Percentiles rank a stretch among this genome's conserved stretches.
Conservation (phyloP, 768 basidiomycete species). For the Tremella yokohamensis region DNA sequence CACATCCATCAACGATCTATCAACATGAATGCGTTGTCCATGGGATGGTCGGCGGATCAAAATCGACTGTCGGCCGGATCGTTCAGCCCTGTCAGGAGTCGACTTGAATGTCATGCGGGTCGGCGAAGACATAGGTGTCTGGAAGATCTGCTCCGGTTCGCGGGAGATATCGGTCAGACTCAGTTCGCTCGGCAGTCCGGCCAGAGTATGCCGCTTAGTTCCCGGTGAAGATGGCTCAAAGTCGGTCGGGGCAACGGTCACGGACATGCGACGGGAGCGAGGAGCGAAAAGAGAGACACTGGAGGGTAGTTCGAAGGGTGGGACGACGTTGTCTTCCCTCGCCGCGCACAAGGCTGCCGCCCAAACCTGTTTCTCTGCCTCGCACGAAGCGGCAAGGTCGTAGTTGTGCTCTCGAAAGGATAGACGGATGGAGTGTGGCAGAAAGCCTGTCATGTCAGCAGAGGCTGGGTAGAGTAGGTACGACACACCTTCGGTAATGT, state of each 20-base stretch:
- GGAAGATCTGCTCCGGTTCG: neutral
- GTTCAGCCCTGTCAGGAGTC: slow-evolving; percentile 12
- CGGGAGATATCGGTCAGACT: neutral
- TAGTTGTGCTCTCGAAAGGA: slow-evolving; percentile 67
- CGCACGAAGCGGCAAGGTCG: slow-evolving; percentile 81
- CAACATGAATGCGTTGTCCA: slow-evolving; percentile 50
- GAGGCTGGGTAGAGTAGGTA: neutral
- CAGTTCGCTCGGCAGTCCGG: slow-evolving; percentile 14
- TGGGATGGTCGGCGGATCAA: slow-evolving; percentile 38
- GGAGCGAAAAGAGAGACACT: slow-evolving; percentile 42
- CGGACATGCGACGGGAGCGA: slow-evolving; percentile 36
- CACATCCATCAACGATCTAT: slow-evolving; percentile 74
- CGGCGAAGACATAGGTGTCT: slow-evolving; percentile 17
- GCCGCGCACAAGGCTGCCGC: slow-evolving; percentile 59
- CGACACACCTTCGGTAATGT: slow-evolving; percentile 68
- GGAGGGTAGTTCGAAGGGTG: slow-evolving; percentile 49
- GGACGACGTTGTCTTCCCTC: slow-evolving; percentile 59
- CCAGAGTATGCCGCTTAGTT: slow-evolving; percentile 31
- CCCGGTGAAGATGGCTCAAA: neutral
- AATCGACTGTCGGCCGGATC: slow-evolving; percentile 21
- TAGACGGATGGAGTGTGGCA: slow-evolving; percentile 78
- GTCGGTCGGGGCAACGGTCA: slow-evolving; percentile 3
- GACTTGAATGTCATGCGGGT: slow-evolving; percentile 22
- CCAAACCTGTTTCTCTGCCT: slow-evolving; percentile 84
- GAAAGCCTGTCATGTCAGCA: slow-evolving; percentile 57